Evolutionary conservation across 2,329 filamentous ascomycete species (phyloP).

Genomic region (Sporothrix brasiliensis): DNA sequence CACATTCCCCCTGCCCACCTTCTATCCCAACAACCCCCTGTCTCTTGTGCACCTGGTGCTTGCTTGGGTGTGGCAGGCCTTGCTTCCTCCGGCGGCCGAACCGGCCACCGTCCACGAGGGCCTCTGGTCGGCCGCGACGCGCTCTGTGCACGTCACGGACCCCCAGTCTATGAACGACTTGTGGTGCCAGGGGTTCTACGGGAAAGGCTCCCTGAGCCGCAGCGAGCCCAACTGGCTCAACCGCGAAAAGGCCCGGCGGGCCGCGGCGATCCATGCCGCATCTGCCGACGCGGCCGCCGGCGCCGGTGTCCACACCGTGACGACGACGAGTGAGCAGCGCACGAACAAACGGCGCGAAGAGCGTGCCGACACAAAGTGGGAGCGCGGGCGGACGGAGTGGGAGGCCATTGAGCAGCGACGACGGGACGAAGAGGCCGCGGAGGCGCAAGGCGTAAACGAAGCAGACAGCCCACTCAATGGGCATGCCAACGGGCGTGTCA

Average conservation of each 20-base stretch:
- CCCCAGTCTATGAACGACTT: constrained; percentile 73
- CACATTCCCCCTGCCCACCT: constrained; percentile 79
- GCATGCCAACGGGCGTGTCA: background rate
- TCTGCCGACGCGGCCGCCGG: background rate
- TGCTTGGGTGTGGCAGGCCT: constrained; percentile 72
- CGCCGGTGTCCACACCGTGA: background rate
- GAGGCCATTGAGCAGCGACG: constrained; percentile 76
- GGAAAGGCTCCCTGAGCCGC: constrained; percentile 88
- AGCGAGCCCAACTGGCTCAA: constrained; percentile 95
- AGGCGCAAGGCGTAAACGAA: background rate
- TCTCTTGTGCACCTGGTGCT: constrained; percentile 81
- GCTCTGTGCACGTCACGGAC: constrained; percentile 83
- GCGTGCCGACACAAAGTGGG: constrained; percentile 82
- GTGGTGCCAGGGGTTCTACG: constrained; percentile 98
- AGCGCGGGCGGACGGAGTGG: constrained; percentile 83
- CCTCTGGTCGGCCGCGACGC: constrained; percentile 78
- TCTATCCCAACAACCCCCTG: constrained; percentile 90
- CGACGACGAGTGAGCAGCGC: constrained; percentile 70
- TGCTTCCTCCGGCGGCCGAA: constrained; percentile 68
- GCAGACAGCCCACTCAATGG: background rate
- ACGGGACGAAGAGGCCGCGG: constrained; percentile 49
- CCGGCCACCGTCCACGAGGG: constrained; percentile 68
- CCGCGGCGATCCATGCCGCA: background rate
- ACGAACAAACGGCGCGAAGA: constrained; percentile 78
- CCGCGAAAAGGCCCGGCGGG: constrained; percentile 73